Percentiles rank a stretch among this genome's conserved stretches.
These are phyloP conservation scores for Furcasterigmium furcatum DNA, from an alignment of 2,329 filamentous ascomycete species.

Conservation along the genomic window DNA sequence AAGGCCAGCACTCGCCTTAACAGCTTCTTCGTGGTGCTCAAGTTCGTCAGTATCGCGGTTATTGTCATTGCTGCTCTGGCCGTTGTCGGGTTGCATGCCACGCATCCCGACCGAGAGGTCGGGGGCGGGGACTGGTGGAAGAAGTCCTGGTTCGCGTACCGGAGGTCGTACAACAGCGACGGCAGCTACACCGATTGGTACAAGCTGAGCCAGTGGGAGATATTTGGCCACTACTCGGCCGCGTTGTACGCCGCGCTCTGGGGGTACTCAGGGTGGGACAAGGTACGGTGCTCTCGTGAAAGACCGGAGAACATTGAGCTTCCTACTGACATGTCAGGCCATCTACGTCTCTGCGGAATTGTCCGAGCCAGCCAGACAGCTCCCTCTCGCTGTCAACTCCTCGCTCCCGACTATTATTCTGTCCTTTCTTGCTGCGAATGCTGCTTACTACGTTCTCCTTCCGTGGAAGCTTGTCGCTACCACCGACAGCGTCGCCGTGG, in stretches of 20 bases:
- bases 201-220: conserved; percentile 49
- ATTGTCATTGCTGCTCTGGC: conserved; percentile 46
- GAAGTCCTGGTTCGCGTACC: conserved; percentile 51
- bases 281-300: conserved; percentile 36
- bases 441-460: conserved; percentile 60
- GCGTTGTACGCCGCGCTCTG: conserved; percentile 61
- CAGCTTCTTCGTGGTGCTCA: conserved; percentile 51
- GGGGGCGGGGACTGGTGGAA: conserved; percentile 49
- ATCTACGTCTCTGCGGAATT: conserved; percentile 55
- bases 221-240: conserved; percentile 56
- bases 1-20: conserved; percentile 52
- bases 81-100: conserved; percentile 38
- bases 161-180: conserved; percentile 46
- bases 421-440: conserved; percentile 58
- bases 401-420: conserved; percentile 57
- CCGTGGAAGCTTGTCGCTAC: conserved; percentile 56
- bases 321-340: conserved; percentile 29
- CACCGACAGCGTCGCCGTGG: conserved; percentile 61
- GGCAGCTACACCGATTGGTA: conserved; percentile 46
- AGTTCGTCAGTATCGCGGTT: conserved; percentile 45
- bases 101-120: conserved; percentile 29
- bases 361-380: conserved; percentile 44
- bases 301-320: too few species aligned
- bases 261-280: conserved; percentile 67
- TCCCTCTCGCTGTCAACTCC: conserved; percentile 59